Base-by-base conservation (phyloP, 75 land plant species). In the Pinus albicaulis region DNA sequence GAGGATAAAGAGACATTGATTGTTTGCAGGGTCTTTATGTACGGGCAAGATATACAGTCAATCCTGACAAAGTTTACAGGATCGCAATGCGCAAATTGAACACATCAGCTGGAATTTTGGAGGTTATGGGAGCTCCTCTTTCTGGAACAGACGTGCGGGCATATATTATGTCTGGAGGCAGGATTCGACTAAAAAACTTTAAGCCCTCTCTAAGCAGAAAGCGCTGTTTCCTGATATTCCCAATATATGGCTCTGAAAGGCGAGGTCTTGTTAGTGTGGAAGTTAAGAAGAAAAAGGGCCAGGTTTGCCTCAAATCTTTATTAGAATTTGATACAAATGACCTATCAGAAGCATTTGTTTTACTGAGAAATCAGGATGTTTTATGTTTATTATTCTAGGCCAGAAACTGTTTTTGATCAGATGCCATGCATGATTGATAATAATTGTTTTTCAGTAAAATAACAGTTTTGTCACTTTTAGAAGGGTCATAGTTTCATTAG, bases 81-180 rank as follows among this genome's bases (percentile, higher is more conserved):
- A 90, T 92, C 26, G 93, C 92, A 16, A 97, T 97, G 99, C 92
- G 91, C 64, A 94, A 80, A 85, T 82, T 97, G 55, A 97, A 97
- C 75, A 94, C 99, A 56, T 90, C 95, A 48, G 95, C 98, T 61
- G 87, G 81, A 22, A 89, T 91, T 65, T 90, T 97, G 82, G 96
- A 97, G 83, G 93, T 92, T 22, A 88, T 94, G 93, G 98, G 98
- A 68, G 94, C 99, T 34, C 99, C 99, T 73, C 85, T 97, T 22
- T 62, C 98, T 55, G 99, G 99, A 48, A 92, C 98, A 55, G 95
- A 94, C 76, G 57, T 97, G 25, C 88, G 95, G 77, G 99, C 99
- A 22, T 97, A 97, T 81, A 92, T 97, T 3, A 94, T 94, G 98
- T 93, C 99, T 31, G 95, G 99, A 76, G 99, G 99, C 68, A 89